Evolutionary conservation across 1,284 basidiomycete species (phyloP).

Genomic region (Ceratobasidium sp.): DNA sequence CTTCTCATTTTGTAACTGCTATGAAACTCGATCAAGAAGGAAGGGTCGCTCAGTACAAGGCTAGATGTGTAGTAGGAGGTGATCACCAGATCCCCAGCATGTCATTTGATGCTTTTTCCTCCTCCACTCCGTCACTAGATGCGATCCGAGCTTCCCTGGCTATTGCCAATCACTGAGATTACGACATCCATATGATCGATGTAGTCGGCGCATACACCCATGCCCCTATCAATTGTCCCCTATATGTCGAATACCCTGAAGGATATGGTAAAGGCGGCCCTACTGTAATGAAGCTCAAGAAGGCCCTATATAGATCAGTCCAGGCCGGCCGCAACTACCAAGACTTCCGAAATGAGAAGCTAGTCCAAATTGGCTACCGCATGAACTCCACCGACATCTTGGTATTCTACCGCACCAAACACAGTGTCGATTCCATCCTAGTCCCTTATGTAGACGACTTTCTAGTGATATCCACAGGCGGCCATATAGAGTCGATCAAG

Average conservation of each 20-base stretch:
- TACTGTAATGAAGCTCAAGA: slow-evolving; percentile 23
- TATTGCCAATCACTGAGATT: not conserved
- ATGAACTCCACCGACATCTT: not conserved
- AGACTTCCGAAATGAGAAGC: slow-evolving; percentile 10
- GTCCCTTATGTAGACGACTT: too few species aligned
- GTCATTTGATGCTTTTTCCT: not conserved
- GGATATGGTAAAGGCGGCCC: slow-evolving; percentile 2
- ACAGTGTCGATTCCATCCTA: too few species aligned
- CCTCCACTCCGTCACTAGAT: not conserved
- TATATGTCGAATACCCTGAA: slow-evolving; percentile 7
- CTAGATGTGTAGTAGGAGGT: too few species aligned
- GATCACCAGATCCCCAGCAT: slow-evolving; percentile 6
- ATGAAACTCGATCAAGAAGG: slow-evolving; percentile 2
- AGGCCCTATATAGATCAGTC: slow-evolving; percentile 1
- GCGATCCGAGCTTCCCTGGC: not conserved
- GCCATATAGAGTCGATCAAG: too few species aligned
- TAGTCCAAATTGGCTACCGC: not conserved
- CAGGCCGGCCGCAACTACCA: not conserved
- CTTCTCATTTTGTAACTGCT: not conserved
- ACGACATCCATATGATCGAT: slow-evolving; percentile 8
- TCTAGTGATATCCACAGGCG: too few species aligned
- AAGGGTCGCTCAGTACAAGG: not conserved
- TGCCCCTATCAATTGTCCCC: not conserved
- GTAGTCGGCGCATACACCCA: slow-evolving; percentile 16
- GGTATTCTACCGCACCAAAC: not conserved